Percentiles rank a stretch among this genome's conserved stretches.
These are phyloP conservation scores for Magnolia kwangsiensis DNA, from an alignment of 164 flowering plant genomes.

Conservation along the genomic window DNA sequence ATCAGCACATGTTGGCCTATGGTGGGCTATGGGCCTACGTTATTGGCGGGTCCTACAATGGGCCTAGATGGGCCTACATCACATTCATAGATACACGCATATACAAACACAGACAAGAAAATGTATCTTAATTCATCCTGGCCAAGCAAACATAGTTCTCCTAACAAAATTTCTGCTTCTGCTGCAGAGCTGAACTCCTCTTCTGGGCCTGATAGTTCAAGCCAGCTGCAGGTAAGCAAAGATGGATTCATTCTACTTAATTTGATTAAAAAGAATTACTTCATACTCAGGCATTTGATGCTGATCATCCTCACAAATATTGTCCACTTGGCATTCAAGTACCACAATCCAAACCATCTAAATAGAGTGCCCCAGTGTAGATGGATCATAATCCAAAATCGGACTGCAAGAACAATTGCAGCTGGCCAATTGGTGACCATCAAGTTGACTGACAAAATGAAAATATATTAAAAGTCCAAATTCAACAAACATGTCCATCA, in stretches of 20 bases:
- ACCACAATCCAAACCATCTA: background rate
- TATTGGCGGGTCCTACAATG: too few species aligned
- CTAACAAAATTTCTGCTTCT: conserved; percentile 12
- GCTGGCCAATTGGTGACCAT: background rate
- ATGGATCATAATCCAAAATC: background rate
- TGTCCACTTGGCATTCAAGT: background rate
- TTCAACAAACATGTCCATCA: background rate
- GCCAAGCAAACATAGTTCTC: background rate
- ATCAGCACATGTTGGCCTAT: too few species aligned
- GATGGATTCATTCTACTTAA: background rate
- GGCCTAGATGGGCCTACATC: too few species aligned
- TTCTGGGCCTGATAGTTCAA: conserved; percentile 27
- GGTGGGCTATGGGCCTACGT: too few species aligned
- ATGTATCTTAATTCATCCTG: background rate
- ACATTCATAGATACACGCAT: too few species aligned
- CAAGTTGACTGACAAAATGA: background rate
- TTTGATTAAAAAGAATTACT: background rate
- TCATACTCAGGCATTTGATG: background rate
- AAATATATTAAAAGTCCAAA: background rate
- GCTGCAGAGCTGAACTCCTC: conserved; percentile 37
- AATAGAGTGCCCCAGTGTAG: background rate
- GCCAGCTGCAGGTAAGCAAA: conserved; percentile 37
- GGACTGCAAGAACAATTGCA: background rate
- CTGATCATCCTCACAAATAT: background rate
- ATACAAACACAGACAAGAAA: too few species aligned